phyloP scores from a whole-genome alignment of 768 basidiomycete species.

The Lactifluus subvellereus region DNA sequence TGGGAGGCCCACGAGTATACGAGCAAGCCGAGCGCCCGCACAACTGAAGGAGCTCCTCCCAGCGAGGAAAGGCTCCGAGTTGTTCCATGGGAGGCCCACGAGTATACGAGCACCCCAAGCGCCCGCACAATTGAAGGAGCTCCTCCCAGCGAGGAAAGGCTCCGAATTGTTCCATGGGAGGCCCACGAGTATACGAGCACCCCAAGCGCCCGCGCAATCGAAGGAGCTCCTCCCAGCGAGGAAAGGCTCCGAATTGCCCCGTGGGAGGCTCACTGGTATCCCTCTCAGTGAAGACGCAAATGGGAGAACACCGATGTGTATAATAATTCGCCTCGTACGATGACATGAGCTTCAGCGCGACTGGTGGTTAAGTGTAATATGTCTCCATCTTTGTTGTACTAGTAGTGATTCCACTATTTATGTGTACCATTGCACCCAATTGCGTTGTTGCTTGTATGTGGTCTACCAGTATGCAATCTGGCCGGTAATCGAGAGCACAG shows the following conservation, averaged over 20 bases:
- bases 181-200: too few relatives aligned
- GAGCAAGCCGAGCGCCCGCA: not conserved
- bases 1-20: not conserved
- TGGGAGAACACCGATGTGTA: not conserved
- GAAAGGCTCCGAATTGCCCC: too few relatives aligned
- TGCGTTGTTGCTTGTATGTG: not conserved
- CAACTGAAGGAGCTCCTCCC: not conserved
- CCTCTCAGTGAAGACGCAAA: not conserved
- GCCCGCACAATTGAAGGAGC: not conserved
- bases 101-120: too few relatives aligned
- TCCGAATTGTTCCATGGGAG: too few relatives aligned
- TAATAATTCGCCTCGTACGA: not conserved
- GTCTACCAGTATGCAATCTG: not conserved
- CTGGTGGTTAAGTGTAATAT: not conserved
- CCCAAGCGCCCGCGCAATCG: not conserved
- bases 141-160: not conserved
- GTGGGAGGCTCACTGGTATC: too few relatives aligned
- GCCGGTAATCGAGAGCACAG: not conserved
- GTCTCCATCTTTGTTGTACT: not conserved
- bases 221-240: not conserved
- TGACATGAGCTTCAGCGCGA: not conserved
- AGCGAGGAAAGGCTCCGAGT: not conserved
- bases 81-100: not conserved
- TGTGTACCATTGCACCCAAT: not conserved
- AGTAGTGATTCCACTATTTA: not conserved